Conservation (phyloP, 2,329 filamentous ascomycete genomes). For the Trichophyton schoenleinii region DNA sequence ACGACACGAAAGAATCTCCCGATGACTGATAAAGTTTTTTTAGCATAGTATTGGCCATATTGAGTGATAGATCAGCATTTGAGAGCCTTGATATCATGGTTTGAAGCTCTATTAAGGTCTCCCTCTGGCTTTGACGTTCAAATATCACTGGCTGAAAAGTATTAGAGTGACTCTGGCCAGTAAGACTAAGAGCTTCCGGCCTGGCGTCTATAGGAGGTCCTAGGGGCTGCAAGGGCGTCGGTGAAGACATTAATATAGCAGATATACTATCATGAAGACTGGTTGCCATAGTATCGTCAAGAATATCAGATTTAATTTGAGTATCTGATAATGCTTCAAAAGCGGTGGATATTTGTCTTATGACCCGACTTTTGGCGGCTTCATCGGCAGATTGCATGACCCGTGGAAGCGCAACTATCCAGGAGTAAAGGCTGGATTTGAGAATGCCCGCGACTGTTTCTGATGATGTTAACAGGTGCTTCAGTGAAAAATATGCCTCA, state of each 20-base stretch:
- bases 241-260: constrained; percentile 31
- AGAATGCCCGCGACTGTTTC: constrained; percentile 48
- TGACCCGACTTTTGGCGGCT: constrained; percentile 55
- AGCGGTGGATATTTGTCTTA: constrained; percentile 65
- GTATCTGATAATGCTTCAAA: constrained; percentile 53
- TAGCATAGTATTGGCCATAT: constrained; percentile 53
- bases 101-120: constrained; percentile 51
- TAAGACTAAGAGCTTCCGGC: constrained; percentile 21
- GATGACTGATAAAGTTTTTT: constrained; percentile 47
- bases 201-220: constrained; percentile 13
- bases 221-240: constrained; percentile 21
- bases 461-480: constrained; percentile 51
- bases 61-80: constrained; percentile 30
- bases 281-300: constrained; percentile 54
- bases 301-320: constrained; percentile 50
- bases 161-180: constrained; percentile 15
- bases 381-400: constrained; percentile 78
- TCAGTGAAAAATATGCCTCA: constrained; percentile 35
- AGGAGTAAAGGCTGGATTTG: constrained; percentile 62
- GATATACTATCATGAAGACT: constrained; percentile 64
- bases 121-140: constrained; percentile 51
- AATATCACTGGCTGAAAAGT: constrained; percentile 52
- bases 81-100: constrained; percentile 46
- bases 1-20: constrained; percentile 50
- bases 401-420: constrained; percentile 68